Percentiles rank a stretch among this genome's conserved stretches.
Evolutionary conservation across 345 rosid genomes (phyloP).

Genomic region (Erodium maritimum): DNA sequence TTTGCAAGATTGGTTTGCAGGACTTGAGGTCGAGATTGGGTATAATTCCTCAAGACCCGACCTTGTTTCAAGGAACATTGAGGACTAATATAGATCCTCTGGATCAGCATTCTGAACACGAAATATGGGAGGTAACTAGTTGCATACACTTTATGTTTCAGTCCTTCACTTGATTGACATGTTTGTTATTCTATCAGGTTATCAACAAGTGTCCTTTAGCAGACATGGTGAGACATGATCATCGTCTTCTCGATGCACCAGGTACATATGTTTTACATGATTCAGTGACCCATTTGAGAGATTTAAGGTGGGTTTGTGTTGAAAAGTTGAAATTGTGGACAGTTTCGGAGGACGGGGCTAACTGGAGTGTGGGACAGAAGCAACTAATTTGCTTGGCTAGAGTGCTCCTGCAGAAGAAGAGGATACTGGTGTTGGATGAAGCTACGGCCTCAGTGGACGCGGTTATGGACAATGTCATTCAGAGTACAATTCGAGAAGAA

Average conservation of each 20-base stretch:
- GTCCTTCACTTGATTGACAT: too few species aligned
- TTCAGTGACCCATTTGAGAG: too few species aligned
- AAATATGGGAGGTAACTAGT: constrained; percentile 82
- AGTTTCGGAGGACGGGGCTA: constrained; percentile 83
- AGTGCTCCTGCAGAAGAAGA: constrained; percentile 56
- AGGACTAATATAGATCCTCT: constrained; percentile 77
- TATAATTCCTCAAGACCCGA: constrained; percentile 84
- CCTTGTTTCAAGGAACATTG: constrained; percentile 70
- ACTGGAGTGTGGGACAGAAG: constrained; percentile 91
- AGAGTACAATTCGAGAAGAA: constrained; percentile 59
- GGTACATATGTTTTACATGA: too few species aligned
- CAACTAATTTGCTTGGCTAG: constrained; percentile 80
- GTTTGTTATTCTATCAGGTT: too few species aligned
- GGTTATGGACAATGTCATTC: constrained; percentile 67
- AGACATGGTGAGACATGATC: constrained; percentile 38
- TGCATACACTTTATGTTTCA: too few species aligned
- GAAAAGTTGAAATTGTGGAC: too few species aligned
- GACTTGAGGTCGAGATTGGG: constrained; percentile 70
- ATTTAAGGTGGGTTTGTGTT: too few species aligned
- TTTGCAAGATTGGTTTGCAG: constrained; percentile 56
- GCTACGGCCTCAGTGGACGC: constrained; percentile 89
- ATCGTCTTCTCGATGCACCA: constrained; percentile 48
- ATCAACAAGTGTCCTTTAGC: constrained; percentile 43
- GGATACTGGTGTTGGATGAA: constrained; percentile 65
- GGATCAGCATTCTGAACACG: constrained; percentile 54